Conservation (phyloP, 176 grass and related monocot genomes). For the Bonia amplexicaulis region DNA sequence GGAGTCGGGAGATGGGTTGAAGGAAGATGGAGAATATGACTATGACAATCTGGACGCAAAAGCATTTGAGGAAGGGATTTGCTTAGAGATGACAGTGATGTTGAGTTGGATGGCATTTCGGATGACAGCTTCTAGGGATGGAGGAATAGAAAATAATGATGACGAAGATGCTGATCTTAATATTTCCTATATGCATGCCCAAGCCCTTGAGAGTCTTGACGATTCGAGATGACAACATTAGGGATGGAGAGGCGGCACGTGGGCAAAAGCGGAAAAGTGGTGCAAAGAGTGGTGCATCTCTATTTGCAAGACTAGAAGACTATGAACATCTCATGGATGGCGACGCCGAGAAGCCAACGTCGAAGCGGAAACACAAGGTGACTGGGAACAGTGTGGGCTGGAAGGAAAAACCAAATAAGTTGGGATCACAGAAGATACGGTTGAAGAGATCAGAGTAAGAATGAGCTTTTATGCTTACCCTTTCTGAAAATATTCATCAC, state of each 20-base stretch:
- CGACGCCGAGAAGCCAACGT: background rate
- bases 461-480: background rate
- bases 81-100: conserved; percentile 69
- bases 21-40: conserved; percentile 58
- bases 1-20: conserved; percentile 25
- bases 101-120: conserved; percentile 39
- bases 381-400: conserved; percentile 5
- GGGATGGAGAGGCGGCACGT: background rate
- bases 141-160: conserved; percentile 19
- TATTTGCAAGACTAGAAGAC: conserved; percentile 80
- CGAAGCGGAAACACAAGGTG: conserved; percentile 28
- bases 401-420: conserved; percentile 27
- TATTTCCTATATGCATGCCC: background rate
- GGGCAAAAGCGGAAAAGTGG: conserved; percentile 47
- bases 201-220: conserved; percentile 7
- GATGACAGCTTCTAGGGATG: conserved; percentile 7
- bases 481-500: background rate
- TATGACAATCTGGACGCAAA: conserved; percentile 77
- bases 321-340: conserved; percentile 66
- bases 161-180: conserved; percentile 14
- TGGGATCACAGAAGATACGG: conserved; percentile 29
- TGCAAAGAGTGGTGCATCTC: conserved; percentile 35
- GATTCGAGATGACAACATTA: conserved; percentile 30
- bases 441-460: conserved; percentile 5
- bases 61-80: conserved; percentile 75